Conservation (phyloP, 2,329 filamentous ascomycete genomes). For the Torrubiella hemipterigena region DNA sequence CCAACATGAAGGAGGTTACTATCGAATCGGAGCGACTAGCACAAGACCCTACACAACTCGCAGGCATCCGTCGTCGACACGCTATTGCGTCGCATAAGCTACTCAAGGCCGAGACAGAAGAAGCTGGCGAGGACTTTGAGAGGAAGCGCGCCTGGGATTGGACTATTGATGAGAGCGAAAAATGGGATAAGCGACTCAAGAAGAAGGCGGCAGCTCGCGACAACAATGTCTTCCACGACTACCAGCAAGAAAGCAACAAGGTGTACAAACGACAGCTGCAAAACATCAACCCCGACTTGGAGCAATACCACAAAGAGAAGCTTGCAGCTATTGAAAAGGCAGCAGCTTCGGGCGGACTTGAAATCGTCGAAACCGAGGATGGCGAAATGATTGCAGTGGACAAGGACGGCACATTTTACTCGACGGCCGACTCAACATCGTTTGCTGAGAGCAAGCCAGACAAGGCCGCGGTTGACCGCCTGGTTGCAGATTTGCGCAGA, state of each 20-base stretch:
- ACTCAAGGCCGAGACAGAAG: conserved; percentile 81
- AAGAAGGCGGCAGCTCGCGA: conserved; percentile 76
- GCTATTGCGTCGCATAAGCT: conserved; percentile 87
- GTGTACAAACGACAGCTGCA: conserved; percentile 86
- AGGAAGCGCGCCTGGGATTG: conserved; percentile 98
- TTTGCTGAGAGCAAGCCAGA: conserved; percentile 80
- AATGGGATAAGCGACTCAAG: conserved; percentile 81
- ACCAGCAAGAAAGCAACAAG: conserved; percentile 76
- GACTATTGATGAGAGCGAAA: conserved; percentile 88
- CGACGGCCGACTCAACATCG: conserved; percentile 68
- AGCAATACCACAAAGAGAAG: conserved; percentile 80
- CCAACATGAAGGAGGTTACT: conserved; percentile 74
- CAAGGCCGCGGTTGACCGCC: conserved; percentile 73
- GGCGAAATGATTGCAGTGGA: conserved; percentile 93
- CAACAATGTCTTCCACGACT: conserved; percentile 83
- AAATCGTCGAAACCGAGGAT: conserved; percentile 91
- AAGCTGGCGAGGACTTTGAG: conserved; percentile 83
- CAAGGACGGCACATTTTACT: conserved; percentile 81
- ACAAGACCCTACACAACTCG: conserved; percentile 65
- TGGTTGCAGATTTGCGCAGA: conserved; percentile 77
- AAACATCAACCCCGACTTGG: conserved; percentile 64
- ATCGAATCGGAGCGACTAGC: conserved; percentile 70
- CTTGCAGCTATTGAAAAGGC: conserved; percentile 74
- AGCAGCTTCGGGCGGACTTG: conserved; percentile 70
- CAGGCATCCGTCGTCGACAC: conserved; percentile 70